phyloP scores from a whole-genome alignment of 768 basidiomycete genomes.

The Phlebiopsis flavidoalba region DNA sequence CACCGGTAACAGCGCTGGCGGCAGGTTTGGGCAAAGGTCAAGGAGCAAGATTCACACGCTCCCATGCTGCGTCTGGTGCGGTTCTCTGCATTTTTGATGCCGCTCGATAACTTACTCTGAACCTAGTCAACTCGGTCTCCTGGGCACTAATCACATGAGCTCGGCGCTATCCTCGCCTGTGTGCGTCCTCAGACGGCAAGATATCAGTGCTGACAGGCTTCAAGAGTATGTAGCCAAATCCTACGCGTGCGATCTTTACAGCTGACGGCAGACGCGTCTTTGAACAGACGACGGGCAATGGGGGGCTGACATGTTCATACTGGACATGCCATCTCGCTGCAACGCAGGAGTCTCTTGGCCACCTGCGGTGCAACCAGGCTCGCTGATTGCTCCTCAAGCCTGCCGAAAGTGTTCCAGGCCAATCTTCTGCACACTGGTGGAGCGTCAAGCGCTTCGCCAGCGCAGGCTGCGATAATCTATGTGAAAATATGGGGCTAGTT shows the following conservation, averaged over 20 bases:
- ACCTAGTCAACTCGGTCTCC: conserved; percentile 88
- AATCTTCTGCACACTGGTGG: conserved; percentile 31
- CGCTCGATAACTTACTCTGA: neutral
- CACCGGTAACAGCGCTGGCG: conserved; percentile 40
- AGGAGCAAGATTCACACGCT: conserved; percentile 85
- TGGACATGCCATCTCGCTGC: conserved; percentile 85
- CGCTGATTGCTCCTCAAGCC: conserved; percentile 72
- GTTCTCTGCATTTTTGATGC: conserved; percentile 8
- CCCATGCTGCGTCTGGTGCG: conserved; percentile 77
- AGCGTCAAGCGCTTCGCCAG: conserved; percentile 89
- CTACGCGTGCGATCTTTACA: neutral
- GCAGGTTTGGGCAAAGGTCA: conserved; percentile 89
- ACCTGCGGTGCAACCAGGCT: conserved; percentile 82
- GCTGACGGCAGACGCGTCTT: neutral
- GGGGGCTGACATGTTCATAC: conserved; percentile 92
- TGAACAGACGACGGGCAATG: conserved; percentile 88
- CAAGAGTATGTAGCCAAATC: conserved; percentile 75
- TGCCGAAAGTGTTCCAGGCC: conserved; percentile 40
- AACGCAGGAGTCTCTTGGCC: conserved; percentile 99
- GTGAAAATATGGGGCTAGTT: conserved; percentile 89
- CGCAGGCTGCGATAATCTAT: conserved; percentile 94
- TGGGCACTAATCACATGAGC: conserved; percentile 99
- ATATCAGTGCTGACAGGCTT: conserved; percentile 95
- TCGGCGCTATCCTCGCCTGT: conserved; percentile 97
- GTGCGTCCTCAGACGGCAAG: conserved; percentile 96